Evolutionary conservation across 2,329 filamentous ascomycete genomes (phyloP), one percentile per base, ranked within the genome.

Genomic region (Cytospora leucostoma): DNA sequence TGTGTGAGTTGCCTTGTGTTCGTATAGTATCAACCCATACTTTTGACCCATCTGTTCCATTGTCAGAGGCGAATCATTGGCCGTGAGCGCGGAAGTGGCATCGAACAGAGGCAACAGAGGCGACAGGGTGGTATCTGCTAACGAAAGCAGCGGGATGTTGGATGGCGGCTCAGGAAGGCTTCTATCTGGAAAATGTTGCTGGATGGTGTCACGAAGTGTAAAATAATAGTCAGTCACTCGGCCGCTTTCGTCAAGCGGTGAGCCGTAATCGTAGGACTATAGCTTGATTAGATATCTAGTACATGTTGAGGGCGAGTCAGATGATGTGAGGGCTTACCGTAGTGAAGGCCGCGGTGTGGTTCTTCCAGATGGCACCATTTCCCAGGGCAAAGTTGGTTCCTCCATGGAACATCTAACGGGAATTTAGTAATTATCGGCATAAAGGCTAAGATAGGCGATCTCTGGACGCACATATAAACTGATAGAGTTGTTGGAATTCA

Each of bases 321-420:
- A 12, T 10, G n/a, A 47, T 47, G n/a, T 11, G 44, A 3, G n/a
- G 21, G 8, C 11, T 21, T 47, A 47, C 80, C 2, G 78, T 77
- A 0, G 77, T 81, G 56, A 81, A 76, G 19, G 72, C 73, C 7
- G 74, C 74, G 19, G 75, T 74, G 10, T 71, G 71, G 59, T 78
- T 75, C 55, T 73, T 72, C 75, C 77, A 80, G 12, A 80, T 69
- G 1, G 76, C 78, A 8, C 81, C 80, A 67, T 78, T 81, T 27
- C 77, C 71, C 64, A 82, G 80, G 0, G 74, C 81, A 64, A 78
- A 83, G 62, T 82, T 83, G 2, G 80, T 83, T 1, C 80, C 81
- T 4, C 81, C 81, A 65, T 83, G 80, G 64, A 83, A 79, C 80
- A 83, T 82, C 63, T 65, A 21, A 34, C 12, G 7, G 19, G 12